Base-by-base conservation (phyloP, 2,329 filamentous ascomycete genomes). In the Claviceps humidiphila region DNA sequence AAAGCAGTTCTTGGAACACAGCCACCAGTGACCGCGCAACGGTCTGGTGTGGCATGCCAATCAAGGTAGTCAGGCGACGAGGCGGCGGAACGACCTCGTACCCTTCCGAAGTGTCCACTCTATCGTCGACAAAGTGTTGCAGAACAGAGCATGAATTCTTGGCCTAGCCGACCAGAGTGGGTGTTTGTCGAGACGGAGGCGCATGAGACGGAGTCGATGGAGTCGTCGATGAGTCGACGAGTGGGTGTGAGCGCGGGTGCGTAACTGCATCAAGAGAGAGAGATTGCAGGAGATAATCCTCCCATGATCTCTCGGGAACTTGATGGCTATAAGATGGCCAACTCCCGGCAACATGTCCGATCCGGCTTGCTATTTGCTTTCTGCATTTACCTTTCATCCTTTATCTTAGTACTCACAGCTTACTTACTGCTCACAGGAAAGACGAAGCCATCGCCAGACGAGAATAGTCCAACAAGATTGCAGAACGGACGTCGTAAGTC, bases 81-180 rank as follows among this genome's bases (percentile, higher is more conserved):
- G 34, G 34, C 37, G 51, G 49, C 54, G 54, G 54, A 49, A 55
- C 49, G 49, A 55, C 49, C 54, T 53, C 54, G 49, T 51, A 53
- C 49, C 51, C 51, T 53, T 47, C 46, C 48, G 51, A 34, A 30
- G 43, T 42, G 43, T 24, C 51, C 48, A 50, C 50, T 49, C 20
- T 30, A 22, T 24, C 46, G 30, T 42, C 46, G 17, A 40, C 11
- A 30, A 20, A 48, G 20, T 48, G 30, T 34, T 22, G 24, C 39
- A 48, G 22, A 26, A 34, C 8, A 17, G 13, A 16, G 26, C 26
- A 44, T 44, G 51, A 39, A 37, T 49, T 53, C 47, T 53, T 53
- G 42, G 41, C 37, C 34, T n/a, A 26, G 43, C 38, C 34, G 1
- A 39, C 7, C 17, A 43, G 41, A 22, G 42, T 47, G 37, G 38